These are phyloP conservation scores for Fusarium secorum DNA, from an alignment of 2,329 filamentous ascomycete species.

Conservation along the genomic window DNA sequence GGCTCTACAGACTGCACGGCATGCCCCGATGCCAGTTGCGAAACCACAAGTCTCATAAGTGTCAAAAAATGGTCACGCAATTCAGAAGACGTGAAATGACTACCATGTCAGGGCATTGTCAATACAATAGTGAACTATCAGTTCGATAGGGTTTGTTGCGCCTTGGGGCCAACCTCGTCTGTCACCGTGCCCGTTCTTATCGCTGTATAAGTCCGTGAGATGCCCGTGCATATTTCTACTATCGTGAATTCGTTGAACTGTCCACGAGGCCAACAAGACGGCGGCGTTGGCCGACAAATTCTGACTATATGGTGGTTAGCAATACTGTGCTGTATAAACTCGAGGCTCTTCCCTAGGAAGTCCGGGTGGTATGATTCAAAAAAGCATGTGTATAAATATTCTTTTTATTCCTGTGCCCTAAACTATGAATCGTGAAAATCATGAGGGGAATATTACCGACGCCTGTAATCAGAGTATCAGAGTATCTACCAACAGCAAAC, in stretches of 20 bases:
- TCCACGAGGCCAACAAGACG: constrained; percentile 5
- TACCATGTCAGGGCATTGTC: neutral
- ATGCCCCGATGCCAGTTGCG: neutral
- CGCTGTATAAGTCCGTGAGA: neutral
- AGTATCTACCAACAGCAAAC: constrained; percentile 19
- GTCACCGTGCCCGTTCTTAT: neutral
- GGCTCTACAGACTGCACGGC: neutral
- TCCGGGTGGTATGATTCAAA: neutral
- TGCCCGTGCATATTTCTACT: neutral
- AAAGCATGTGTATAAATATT: neutral
- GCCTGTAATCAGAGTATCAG: constrained; percentile 17
- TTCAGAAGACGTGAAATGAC: neutral
- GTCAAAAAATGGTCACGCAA: neutral
- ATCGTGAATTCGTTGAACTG: neutral
- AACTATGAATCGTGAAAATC: constrained; percentile 9
- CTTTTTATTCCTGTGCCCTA: constrained; percentile 16
- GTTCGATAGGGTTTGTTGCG: neutral
- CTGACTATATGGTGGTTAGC: neutral
- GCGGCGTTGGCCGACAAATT: neutral
- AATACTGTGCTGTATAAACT: neutral
- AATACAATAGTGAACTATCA: neutral
- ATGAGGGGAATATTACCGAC: constrained; percentile 27
- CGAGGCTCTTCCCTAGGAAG: neutral
- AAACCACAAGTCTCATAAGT: neutral
- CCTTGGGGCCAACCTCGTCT: neutral